Conservation (phyloP, 768 basidiomycete species). For the Calocybe gangraenosa region DNA sequence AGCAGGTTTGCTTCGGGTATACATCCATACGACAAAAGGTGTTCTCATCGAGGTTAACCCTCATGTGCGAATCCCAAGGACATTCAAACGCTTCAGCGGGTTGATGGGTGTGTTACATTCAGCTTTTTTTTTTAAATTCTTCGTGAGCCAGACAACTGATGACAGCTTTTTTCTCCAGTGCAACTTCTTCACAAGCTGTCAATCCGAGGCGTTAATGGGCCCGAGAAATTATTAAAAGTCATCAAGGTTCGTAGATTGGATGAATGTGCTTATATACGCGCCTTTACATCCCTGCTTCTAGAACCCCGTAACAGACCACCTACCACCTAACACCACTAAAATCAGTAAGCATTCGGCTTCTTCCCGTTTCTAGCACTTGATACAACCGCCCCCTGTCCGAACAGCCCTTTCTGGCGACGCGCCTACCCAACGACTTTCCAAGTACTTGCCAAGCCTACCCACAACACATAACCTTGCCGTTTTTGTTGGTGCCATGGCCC, state of each 20-base stretch:
- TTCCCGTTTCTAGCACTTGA: background rate
- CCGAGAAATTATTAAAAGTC: constrained; percentile 95
- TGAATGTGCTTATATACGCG: background rate
- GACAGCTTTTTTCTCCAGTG: constrained; percentile 53
- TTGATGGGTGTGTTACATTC: constrained; percentile 75
- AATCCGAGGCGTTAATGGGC: constrained; percentile 93
- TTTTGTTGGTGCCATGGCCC: constrained; percentile 98
- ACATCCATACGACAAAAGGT: constrained; percentile 95
- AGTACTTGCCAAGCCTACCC: constrained; percentile 82
- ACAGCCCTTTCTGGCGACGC: constrained; percentile 91
- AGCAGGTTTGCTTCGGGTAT: constrained; percentile 93
- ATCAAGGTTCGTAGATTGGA: constrained; percentile 64
- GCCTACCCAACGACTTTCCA: constrained; percentile 71
- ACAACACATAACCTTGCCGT: constrained; percentile 88
- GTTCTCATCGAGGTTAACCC: constrained; percentile 98
- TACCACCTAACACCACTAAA: constrained; percentile 94
- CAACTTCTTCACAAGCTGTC: constrained; percentile 95
- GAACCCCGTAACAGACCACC: constrained; percentile 94
- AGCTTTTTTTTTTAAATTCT: too few relatives aligned
- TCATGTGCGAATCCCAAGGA: constrained; percentile 93
- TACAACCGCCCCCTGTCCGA: constrained; percentile 1
- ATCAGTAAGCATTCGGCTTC: constrained; percentile 59
- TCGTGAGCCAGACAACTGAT: constrained; percentile 2
- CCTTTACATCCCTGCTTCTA: constrained; percentile 23
- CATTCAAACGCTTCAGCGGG: constrained; percentile 97